Percentiles rank a stretch among this genome's conserved stretches.
Evolutionary conservation across 2,329 filamentous ascomycete species (phyloP).

Genomic region (Pestalotiopsis sp.): DNA sequence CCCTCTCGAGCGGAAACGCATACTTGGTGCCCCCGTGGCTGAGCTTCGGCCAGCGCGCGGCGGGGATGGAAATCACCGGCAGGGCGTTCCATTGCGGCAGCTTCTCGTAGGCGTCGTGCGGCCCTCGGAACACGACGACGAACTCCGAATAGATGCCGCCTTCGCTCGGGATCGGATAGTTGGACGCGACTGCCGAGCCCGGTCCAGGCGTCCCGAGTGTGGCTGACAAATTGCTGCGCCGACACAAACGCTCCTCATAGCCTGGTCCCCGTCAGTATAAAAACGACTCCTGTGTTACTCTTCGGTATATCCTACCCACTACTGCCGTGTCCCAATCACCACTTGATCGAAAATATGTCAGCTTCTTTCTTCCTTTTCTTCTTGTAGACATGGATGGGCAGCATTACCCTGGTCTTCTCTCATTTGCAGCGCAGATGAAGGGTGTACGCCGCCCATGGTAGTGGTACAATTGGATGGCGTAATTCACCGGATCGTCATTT

Average conservation of each 20-base stretch:
- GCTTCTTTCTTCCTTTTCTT: background rate
- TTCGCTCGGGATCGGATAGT: slow-evolving; percentile 73
- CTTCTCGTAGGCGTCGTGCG: slow-evolving; percentile 65
- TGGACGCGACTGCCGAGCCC: slow-evolving; percentile 44
- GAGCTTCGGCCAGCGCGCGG: slow-evolving; percentile 74
- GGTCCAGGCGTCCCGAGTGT: slow-evolving; percentile 65
- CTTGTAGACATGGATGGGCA: background rate
- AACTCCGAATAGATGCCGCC: slow-evolving; percentile 72
- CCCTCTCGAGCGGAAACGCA: slow-evolving; percentile 71
- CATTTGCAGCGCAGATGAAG: slow-evolving; percentile 75
- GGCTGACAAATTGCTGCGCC: slow-evolving; percentile 73
- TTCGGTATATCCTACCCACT: slow-evolving; percentile 32
- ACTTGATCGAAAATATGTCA: background rate
- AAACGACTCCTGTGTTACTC: too few species aligned
- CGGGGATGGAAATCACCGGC: slow-evolving; percentile 75
- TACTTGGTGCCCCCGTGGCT: slow-evolving; percentile 69
- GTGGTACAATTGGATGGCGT: slow-evolving; percentile 61
- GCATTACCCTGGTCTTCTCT: slow-evolving; percentile 65
- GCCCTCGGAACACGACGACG: slow-evolving; percentile 75
- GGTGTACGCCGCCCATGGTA: slow-evolving; percentile 51
- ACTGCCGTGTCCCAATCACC: slow-evolving; percentile 77
- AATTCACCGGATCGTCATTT: slow-evolving; percentile 60
- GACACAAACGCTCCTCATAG: slow-evolving; percentile 73
- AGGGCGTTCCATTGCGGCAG: slow-evolving; percentile 60
- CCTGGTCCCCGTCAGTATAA: slow-evolving; percentile 49